phyloP scores from a whole-genome alignment of 805 yeast genomes.

The Candida vartiovaarae region DNA sequence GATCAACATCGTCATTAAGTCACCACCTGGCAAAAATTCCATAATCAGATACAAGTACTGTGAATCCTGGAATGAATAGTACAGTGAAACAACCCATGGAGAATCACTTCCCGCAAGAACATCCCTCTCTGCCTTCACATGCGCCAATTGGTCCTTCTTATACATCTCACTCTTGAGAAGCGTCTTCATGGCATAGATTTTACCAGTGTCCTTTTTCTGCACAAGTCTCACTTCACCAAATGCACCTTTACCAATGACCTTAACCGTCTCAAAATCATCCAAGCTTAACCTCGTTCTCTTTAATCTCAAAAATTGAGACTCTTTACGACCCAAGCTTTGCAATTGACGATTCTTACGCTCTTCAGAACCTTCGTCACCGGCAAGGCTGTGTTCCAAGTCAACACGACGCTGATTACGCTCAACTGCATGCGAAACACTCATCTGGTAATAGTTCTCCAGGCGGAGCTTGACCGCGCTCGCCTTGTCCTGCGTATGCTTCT shows the following conservation, averaged over 20 bases:
- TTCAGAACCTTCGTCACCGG: constrained; percentile 59
- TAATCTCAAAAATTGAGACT: constrained; percentile 80
- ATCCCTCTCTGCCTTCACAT: constrained; percentile 94
- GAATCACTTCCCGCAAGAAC: constrained; percentile 90
- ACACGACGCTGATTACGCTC: constrained; percentile 92
- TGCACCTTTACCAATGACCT: constrained; percentile 99
- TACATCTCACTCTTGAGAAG: constrained; percentile 78
- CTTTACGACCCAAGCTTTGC: constrained; percentile 80
- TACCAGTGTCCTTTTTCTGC: constrained; percentile 87
- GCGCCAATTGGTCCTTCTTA: constrained; percentile 90
- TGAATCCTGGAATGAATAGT: constrained; percentile 92
- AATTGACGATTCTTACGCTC: constrained; percentile 66
- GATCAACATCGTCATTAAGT: constrained; percentile 86
- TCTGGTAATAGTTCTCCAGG: constrained; percentile 83
- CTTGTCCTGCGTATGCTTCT: constrained; percentile 25
- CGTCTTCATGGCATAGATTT: constrained; percentile 91
- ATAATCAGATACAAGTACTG: constrained; percentile 89
- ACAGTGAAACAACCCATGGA: constrained; percentile 91
- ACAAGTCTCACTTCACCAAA: constrained; percentile 97
- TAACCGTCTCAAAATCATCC: constrained; percentile 91
- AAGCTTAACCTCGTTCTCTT: constrained; percentile 86
- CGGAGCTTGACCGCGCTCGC: constrained; percentile 56
- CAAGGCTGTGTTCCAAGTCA: constrained; percentile 74
- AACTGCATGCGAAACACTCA: constrained; percentile 87
- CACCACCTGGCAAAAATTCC: constrained; percentile 99